phyloP scores from a whole-genome alignment of 225 moss, liverwort and hornwort genomes.

The Marchantia paleacea region DNA sequence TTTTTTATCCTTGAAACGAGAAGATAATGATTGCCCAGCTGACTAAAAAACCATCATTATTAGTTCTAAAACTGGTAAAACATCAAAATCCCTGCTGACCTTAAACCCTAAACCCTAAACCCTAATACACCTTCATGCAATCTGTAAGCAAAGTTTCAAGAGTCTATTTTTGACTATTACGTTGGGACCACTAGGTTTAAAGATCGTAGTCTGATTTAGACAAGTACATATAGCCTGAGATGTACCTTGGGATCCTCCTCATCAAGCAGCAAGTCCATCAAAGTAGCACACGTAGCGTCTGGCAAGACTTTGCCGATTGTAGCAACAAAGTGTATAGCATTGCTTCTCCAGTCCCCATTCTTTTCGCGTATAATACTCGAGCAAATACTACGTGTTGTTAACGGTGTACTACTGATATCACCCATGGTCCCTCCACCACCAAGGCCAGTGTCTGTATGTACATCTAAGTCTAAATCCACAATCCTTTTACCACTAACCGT shows the following conservation, averaged over 20 bases:
- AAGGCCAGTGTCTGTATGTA: conserved; percentile 41
- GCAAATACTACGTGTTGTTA: conserved; percentile 17
- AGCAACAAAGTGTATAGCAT: conserved; percentile 56
- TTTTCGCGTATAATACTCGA: conserved; percentile 32
- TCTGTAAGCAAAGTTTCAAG: no score
- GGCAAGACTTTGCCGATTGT: conserved; percentile 69
- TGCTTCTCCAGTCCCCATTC: conserved; percentile 58
- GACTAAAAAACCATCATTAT: background rate
- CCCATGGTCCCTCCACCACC: conserved; percentile 27
- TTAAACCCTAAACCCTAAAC: no score
- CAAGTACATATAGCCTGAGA: background rate
- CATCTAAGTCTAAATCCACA: conserved; percentile 86
- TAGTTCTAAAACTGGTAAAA: background rate
- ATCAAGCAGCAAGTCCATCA: conserved; percentile 55
- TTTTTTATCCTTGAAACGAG: background rate
- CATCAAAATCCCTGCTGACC: background rate
- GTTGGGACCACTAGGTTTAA: background rate
- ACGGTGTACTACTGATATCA: conserved; percentile 15
- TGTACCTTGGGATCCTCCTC: conserved; percentile 67
- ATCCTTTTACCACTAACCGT: conserved; percentile 50
- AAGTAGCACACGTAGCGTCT: conserved; percentile 53
- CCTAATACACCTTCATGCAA: background rate
- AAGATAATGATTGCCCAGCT: background rate
- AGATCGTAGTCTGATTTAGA: background rate
- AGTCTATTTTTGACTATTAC: no score